phyloP scores from a whole-genome alignment of 495 filamentous ascomycete genomes.

The Hypoxylon fuscum region DNA sequence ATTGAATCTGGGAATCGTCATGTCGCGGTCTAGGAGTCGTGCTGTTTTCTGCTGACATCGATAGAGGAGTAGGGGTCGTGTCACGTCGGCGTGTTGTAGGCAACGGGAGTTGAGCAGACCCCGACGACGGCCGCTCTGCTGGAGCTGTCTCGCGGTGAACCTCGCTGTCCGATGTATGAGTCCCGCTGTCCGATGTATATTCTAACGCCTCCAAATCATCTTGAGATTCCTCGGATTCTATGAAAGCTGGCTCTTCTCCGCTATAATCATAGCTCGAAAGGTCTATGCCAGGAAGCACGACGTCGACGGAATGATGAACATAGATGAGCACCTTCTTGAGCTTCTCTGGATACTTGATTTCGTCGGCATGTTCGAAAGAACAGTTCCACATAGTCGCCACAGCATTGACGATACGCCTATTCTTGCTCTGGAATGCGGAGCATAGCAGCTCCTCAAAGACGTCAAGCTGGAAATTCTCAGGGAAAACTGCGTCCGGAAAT shows the following conservation, averaged over 20 bases:
- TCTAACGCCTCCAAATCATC: constrained; percentile 53
- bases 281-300: constrained; percentile 52
- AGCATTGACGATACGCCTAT: constrained; percentile 53
- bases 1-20: constrained; percentile 81
- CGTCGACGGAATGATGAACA: constrained; percentile 51
- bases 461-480: constrained; percentile 49
- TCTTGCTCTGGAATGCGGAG: constrained; percentile 53
- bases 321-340: constrained; percentile 51
- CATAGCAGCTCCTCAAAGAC: constrained; percentile 52
- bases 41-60: constrained; percentile 38
- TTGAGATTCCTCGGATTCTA: constrained; percentile 67
- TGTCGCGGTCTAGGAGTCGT: constrained; percentile 64
- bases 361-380: constrained; percentile 47
- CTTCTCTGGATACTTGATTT: constrained; percentile 53
- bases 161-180: too few species aligned
- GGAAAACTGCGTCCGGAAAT: constrained; percentile 41
- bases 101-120: constrained; percentile 35
- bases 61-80: constrained; percentile 37
- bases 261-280: constrained; percentile 40
- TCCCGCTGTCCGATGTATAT: too few species aligned
- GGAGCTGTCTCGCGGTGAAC: constrained; percentile 34
- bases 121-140: constrained; percentile 29
- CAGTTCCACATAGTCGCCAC: constrained; percentile 55
- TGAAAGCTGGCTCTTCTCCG: constrained; percentile 49
- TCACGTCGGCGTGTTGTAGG: constrained; percentile 39